phyloP scores from a whole-genome alignment of 169 alveolate genomes.

The Plasmodium gonderi region DNA sequence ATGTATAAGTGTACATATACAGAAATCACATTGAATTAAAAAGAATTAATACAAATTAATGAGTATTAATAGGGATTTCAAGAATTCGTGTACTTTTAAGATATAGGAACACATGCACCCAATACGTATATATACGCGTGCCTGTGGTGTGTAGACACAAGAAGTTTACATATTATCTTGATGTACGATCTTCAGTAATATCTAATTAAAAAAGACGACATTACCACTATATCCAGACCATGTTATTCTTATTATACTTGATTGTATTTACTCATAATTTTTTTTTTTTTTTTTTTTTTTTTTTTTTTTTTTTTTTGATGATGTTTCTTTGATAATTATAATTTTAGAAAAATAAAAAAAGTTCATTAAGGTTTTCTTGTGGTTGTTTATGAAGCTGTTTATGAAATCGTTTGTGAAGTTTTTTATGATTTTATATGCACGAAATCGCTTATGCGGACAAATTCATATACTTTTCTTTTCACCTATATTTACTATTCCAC shows the following conservation, averaged over 20 bases:
- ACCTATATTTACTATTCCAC: too few species aligned
- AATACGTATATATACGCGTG: too few species aligned
- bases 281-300: neutral
- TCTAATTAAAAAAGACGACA: neutral
- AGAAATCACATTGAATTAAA: neutral
- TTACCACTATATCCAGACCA: neutral
- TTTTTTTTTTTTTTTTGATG: neutral
- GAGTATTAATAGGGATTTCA: neutral
- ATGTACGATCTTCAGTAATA: neutral
- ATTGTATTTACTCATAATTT: neutral
- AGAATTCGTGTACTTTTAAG: neutral
- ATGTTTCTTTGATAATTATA: neutral
- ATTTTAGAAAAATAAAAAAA: neutral
- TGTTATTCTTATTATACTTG: neutral
- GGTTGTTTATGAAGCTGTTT: neutral
- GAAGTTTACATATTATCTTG: neutral
- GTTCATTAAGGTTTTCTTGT: neutral
- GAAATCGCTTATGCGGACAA: too few species aligned
- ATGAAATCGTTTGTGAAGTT: neutral
- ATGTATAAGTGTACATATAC: constrained; percentile 4
- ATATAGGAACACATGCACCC: neutral
- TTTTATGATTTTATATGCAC: too few species aligned
- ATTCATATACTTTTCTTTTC: too few species aligned
- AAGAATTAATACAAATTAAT: neutral
- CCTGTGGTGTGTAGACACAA: neutral